A percentile compares a stretch with the other conserved stretches of the same genome.
Conservation (phyloP, 495 filamentous ascomycete species). For the Umbilicaria muhlenbergii region DNA sequence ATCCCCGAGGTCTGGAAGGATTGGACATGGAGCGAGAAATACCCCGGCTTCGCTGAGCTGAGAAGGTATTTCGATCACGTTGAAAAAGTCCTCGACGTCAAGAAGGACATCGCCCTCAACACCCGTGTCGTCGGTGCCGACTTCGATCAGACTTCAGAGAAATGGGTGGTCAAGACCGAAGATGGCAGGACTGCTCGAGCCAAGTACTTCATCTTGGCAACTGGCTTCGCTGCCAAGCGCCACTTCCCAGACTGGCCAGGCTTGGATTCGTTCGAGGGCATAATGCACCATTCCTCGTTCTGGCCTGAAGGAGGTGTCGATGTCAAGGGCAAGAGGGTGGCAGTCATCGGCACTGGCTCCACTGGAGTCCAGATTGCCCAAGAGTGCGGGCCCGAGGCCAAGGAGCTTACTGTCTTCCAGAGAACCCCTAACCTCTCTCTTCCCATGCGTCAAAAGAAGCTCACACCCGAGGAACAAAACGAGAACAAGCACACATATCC, state of each 20-base stretch:
- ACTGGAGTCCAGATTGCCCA: slow-evolving; percentile 42
- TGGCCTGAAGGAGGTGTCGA: slow-evolving; percentile 39
- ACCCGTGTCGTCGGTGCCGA: slow-evolving; percentile 28
- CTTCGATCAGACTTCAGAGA: slow-evolving; percentile 22
- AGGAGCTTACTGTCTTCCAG: slow-evolving; percentile 31
- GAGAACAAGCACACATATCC: slow-evolving; percentile 26
- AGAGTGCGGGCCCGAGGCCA: slow-evolving; percentile 23
- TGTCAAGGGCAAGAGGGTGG: slow-evolving; percentile 31
- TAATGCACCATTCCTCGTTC: slow-evolving; percentile 38
- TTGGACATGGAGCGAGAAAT: slow-evolving; percentile 37
- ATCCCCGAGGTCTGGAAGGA: slow-evolving; percentile 34
- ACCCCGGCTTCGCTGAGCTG: slow-evolving; percentile 34
- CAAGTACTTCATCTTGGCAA: slow-evolving; percentile 32
- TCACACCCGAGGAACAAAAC: slow-evolving; percentile 30
- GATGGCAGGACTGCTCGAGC: slow-evolving; percentile 29
- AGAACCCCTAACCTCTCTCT: slow-evolving; percentile 38
- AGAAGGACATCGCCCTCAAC: slow-evolving; percentile 35
- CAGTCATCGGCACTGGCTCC: slow-evolving; percentile 45
- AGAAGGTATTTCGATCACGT: slow-evolving; percentile 39
- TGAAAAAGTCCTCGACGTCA: slow-evolving; percentile 30
- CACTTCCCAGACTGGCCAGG: slow-evolving; percentile 34
- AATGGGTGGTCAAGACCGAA: slow-evolving; percentile 31
- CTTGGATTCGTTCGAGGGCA: slow-evolving; percentile 35
- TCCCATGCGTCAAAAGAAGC: slow-evolving; percentile 30
- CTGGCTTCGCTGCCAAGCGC: slow-evolving; percentile 18